Base-by-base conservation (phyloP, 805 yeast species). In the Cyberlindnera mycetangii region DNA sequence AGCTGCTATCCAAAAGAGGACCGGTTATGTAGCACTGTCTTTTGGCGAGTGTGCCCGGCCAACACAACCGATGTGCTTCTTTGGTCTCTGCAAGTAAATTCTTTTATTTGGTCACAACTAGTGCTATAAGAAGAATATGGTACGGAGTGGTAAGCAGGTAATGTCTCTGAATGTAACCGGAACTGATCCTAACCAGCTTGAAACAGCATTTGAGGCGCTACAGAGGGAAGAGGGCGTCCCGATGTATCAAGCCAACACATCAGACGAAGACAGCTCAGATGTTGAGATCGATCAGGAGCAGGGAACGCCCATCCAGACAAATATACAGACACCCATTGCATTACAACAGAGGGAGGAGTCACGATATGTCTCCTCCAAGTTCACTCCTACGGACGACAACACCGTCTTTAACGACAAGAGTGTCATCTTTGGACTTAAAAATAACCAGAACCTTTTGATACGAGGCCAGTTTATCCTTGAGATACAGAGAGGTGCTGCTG, bases 401-500 rank as follows among this genome's bases (percentile, higher is more conserved):
- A 43, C 68, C 9, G 50, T 71, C 5, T 62, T 55, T 41, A 59
- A 58, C 8, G 60, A 61, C 4, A 54, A 61, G 6, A 57, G 63
- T 37, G 64, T 69, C 1, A 57, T 63, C 5, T 38, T 78, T 33
- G 81, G 78, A 0, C 63, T 79, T 27, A 70, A 68, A 42, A 50
- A 59, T 2, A 59, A 62, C 21, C 78, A 79, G 45, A 66, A 56
- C 40, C 46, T 79, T 3, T 51, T 76, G 32, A 42, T 79, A 1
- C 62, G 66, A 43, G 85, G 85, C 1, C 78, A 72, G 47, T 78
- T 68, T 50, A 53, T 37, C 4, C 39, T 79, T 19, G 55, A 56
- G 4, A 61, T 79, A 0, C 71, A 69, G 47, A 57, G 74, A 41
- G 85, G 85, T 15, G 71, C 75, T 0, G 55, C 76, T 0, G 49